Evolutionary conservation across 768 basidiomycete species (phyloP), one percentile per base, ranked within the genome.

Genomic region (Naganishia antarctica): DNA sequence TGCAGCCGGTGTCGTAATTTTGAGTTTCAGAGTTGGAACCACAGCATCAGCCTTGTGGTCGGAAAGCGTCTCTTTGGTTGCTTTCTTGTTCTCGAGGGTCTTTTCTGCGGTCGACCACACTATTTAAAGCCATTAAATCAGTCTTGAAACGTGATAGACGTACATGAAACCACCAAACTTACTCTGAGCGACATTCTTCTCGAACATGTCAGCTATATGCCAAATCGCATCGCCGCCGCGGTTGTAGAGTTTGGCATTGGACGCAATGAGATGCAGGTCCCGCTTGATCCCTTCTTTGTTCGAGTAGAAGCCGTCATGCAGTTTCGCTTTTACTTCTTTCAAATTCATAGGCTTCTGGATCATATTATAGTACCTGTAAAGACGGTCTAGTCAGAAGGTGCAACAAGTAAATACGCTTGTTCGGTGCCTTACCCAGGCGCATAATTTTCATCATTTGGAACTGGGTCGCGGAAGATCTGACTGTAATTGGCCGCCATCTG

Each of bases 321-420:
- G 79, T 75, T 94, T 97, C 40, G 87, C 87, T 28, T 82, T 81
- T 81, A 94, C 88, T 0, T 92, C 91, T 58, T 86, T 86, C 18
- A 98, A 81, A 73, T 99, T 96, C 90, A 99, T 97, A 0, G 96
- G 94, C 12, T 87, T 82, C 76, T 89, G 89, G 76, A 99, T 87
- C 64, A 92, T 79, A 60, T 89, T 86, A 71, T 91, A 91, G 76
- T 98, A 98, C 69, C 92, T 94, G 65, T 34, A 18, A 63, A 32
- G 23, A 29, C 50, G 28, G 16, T 23, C 34, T 7, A 11, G 12
- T 57, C 29, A 18, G 12, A 18, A 53, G 26, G 40, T 31, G 28
- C 28, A 41, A 26, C 66, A 63, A 67, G 64, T 53, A 67, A 70
- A 6, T 16, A 26, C 16, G 6, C 3, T 9, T 46, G 4, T 41